phyloP scores from a whole-genome alignment of 1,284 basidiomycete genomes.

The Neotropicomus parvogracilis region DNA sequence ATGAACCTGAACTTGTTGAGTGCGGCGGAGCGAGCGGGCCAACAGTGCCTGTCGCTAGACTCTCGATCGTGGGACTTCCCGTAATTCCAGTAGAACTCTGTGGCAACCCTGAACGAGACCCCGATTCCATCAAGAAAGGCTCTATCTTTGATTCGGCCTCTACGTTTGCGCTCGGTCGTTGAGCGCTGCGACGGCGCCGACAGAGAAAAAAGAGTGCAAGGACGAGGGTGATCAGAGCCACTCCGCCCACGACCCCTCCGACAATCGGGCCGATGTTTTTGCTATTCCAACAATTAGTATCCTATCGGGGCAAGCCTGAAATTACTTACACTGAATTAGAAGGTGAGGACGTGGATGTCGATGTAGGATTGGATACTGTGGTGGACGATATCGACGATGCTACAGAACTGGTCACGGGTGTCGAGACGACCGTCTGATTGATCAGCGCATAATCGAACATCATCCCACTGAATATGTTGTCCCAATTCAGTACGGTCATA shows the following conservation, averaged over 20 bases:
- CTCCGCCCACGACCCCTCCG: constrained; percentile 12
- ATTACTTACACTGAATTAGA: not conserved
- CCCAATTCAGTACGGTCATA: constrained; percentile 12
- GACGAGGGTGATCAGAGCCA: constrained; percentile 4
- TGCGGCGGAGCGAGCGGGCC: not conserved
- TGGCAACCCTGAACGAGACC: not conserved
- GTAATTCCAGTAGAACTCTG: not conserved
- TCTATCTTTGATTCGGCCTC: constrained; percentile 3
- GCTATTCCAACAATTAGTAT: constrained; percentile 1
- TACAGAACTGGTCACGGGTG: not conserved
- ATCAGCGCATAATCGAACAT: constrained; percentile 19
- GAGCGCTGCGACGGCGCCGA: not conserved
- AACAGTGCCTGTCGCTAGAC: not conserved
- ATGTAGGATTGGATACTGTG: not conserved
- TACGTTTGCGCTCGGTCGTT: not conserved
- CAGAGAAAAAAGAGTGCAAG: constrained; percentile 8
- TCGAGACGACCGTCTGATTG: constrained; percentile 11
- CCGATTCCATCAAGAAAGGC: constrained; percentile 3
- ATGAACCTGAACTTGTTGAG: not conserved
- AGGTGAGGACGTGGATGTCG: not conserved
- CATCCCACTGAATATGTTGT: constrained; percentile 10
- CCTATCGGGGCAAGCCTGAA: not conserved
- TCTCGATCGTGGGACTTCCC: not conserved
- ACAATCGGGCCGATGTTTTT: constrained; percentile 6
- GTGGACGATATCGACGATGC: constrained; percentile 1